phyloP scores from a whole-genome alignment of 2,329 filamentous ascomycete genomes.

The Plectosphaerella plurivora region DNA sequence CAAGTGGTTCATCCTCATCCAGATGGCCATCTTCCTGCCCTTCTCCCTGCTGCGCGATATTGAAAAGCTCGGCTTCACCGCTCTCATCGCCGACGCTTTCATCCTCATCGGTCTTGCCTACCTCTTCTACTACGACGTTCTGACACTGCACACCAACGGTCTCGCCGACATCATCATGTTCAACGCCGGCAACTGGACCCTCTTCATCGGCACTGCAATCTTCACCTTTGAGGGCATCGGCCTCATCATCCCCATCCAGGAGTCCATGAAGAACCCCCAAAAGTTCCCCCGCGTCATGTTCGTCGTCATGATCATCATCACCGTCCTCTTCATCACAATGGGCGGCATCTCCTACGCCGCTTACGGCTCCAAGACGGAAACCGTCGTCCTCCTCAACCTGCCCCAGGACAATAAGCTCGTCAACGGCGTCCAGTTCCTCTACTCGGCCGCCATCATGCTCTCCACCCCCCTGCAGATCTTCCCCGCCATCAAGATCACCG shows the following conservation, averaged over 20 bases:
- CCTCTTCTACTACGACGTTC: constrained; percentile 90
- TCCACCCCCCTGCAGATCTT: constrained; percentile 96
- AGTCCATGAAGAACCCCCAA: constrained; percentile 76
- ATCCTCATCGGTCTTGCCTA: constrained; percentile 91
- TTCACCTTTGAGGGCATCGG: constrained; percentile 79
- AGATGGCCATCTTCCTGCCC: constrained; percentile 92
- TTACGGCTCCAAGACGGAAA: constrained; percentile 92
- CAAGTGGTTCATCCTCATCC: constrained; percentile 85
- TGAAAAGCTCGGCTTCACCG: constrained; percentile 93
- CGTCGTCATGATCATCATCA: constrained; percentile 92
- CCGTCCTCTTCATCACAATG: constrained; percentile 83
- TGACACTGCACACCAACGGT: constrained; percentile 72
- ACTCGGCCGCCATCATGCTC: constrained; percentile 94
- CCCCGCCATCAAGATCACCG: constrained; percentile 93
- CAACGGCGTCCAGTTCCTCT: constrained; percentile 93
- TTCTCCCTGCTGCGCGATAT: constrained; percentile 94
- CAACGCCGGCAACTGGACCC: constrained; percentile 87
- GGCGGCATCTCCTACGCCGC: constrained; percentile 93
- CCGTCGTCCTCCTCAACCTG: constrained; percentile 91
- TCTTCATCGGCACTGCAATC: constrained; percentile 98
- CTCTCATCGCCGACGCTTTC: constrained; percentile 88
- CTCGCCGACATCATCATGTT: constrained; percentile 85
- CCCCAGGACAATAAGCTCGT: constrained; percentile 94
- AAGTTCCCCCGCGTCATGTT: constrained; percentile 89
- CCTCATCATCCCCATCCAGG: constrained; percentile 71